phyloP scores from a whole-genome alignment of 164 flowering plant genomes.

The Annona cherimola region DNA sequence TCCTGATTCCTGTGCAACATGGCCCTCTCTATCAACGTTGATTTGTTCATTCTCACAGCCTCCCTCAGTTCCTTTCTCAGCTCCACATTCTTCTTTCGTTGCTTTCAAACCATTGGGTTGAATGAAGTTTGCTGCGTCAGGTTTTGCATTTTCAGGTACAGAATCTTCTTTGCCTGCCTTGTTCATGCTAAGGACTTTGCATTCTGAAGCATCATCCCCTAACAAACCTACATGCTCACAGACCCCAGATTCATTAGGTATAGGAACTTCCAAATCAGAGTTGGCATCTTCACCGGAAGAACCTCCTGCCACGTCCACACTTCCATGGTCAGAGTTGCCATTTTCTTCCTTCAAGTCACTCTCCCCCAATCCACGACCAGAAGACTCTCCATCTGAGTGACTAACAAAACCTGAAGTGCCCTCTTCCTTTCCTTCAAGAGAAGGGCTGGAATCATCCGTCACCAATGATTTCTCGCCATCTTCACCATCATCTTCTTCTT shows the following conservation, averaged over 20 bases:
- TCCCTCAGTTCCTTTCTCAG: neutral
- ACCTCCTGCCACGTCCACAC: conserved; percentile 14
- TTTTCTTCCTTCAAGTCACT: conserved; percentile 59
- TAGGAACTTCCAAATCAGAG: conserved; percentile 6
- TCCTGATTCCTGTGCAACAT: conserved; percentile 16
- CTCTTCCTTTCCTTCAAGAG: conserved; percentile 42
- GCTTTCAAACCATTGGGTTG: too few relatives aligned
- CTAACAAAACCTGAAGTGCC: conserved; percentile 43
- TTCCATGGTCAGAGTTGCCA: conserved; percentile 16
- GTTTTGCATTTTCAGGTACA: neutral
- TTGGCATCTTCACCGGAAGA: conserved; percentile 13
- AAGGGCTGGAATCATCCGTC: conserved; percentile 31
- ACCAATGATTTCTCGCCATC: conserved; percentile 56
- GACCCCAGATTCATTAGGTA: conserved; percentile 7
- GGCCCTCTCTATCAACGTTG: neutral
- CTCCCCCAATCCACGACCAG: conserved; percentile 34
- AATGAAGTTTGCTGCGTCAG: neutral
- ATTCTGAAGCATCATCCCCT: neutral
- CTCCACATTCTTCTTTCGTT: too few relatives aligned
- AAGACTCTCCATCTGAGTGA: conserved; percentile 30
- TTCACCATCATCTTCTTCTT: conserved; percentile 24
- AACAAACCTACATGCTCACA: conserved; percentile 1
- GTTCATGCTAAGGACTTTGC: neutral
- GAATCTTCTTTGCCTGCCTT: neutral
- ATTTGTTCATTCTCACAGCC: neutral